Conservation (phyloP, 2,329 filamentous ascomycete species). For the Ilyonectria mors-panacis region DNA sequence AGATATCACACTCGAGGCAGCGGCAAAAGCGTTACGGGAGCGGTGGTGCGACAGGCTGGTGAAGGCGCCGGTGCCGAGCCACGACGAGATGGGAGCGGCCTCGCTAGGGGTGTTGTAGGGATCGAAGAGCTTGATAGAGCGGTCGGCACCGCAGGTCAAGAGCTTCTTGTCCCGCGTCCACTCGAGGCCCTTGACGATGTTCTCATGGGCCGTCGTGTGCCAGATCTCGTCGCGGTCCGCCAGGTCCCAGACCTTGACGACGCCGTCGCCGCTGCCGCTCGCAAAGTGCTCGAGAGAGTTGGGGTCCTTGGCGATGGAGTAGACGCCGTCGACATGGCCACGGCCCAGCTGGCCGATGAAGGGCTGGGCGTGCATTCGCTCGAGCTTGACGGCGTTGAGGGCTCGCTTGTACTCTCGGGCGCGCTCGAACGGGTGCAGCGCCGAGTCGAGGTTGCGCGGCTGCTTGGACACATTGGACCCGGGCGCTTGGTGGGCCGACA, state of each 20-base stretch:
- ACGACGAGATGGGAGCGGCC: constrained; percentile 83
- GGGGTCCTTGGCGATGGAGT: constrained; percentile 85
- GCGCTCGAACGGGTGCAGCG: constrained; percentile 90
- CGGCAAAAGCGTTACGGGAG: constrained; percentile 83
- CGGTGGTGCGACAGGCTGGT: constrained; percentile 89
- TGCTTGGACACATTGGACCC: constrained; percentile 76
- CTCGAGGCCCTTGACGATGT: constrained; percentile 90
- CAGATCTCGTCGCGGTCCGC: constrained; percentile 80
- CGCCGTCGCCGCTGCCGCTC: constrained; percentile 90
- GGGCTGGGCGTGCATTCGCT: constrained; percentile 85
- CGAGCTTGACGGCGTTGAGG: constrained; percentile 87
- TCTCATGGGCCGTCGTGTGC: constrained; percentile 88
- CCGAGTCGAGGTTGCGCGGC: constrained; percentile 83
- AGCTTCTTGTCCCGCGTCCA: constrained; percentile 91
- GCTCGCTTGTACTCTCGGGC: constrained; percentile 79
- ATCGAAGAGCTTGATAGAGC: constrained; percentile 91
- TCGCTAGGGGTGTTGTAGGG: constrained; percentile 82
- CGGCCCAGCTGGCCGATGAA: constrained; percentile 90
- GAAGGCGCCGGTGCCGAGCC: constrained; percentile 87
- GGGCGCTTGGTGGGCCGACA: constrained; percentile 75
- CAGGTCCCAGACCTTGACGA: constrained; percentile 93
- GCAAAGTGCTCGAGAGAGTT: constrained; percentile 81
- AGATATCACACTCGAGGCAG: constrained; percentile 81
- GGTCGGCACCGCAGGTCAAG: constrained; percentile 88
- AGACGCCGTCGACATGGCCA: constrained; percentile 91